Evolutionary conservation across 176 grass and related monocot species (phyloP).

Genomic region (Eragrostis nindensis): DNA sequence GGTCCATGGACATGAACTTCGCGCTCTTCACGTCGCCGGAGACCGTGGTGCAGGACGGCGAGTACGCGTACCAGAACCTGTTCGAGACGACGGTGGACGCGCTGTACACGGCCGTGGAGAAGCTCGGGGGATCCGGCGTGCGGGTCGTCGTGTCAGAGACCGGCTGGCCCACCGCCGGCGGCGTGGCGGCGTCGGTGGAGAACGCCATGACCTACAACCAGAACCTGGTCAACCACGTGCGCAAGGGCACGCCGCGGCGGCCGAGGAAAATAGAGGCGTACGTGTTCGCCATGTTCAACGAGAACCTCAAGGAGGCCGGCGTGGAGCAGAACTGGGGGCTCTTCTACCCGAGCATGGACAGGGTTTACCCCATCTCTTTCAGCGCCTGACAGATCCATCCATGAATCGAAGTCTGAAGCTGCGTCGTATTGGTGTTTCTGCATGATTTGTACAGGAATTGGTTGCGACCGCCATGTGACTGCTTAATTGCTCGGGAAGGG

Average conservation of each 20-base stretch:
- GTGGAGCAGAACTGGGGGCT: slow-evolving; percentile 67
- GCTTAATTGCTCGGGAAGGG: no score
- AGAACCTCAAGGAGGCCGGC: slow-evolving; percentile 45
- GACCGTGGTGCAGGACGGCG: slow-evolving; percentile 44
- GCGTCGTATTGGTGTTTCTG: not conserved
- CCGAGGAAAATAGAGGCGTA: slow-evolving; percentile 53
- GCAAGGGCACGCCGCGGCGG: slow-evolving; percentile 61
- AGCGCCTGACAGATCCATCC: not conserved
- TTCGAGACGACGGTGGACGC: slow-evolving; percentile 69
- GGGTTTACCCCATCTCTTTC: slow-evolving; percentile 56
- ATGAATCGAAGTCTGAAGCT: not conserved
- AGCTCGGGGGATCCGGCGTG: slow-evolving; percentile 12
- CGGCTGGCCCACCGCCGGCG: slow-evolving; percentile 74
- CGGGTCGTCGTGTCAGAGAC: slow-evolving; percentile 66
- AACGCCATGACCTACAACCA: slow-evolving; percentile 78
- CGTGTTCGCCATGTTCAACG: slow-evolving; percentile 88
- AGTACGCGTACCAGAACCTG: slow-evolving; percentile 55
- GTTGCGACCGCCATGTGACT: slow-evolving; percentile 26
- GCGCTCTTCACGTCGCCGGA: slow-evolving; percentile 53
- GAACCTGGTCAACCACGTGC: slow-evolving; percentile 60
- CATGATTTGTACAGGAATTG: slow-evolving; percentile 8
- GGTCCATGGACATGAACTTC: slow-evolving; percentile 30
- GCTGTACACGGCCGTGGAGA: slow-evolving; percentile 57
- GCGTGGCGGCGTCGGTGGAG: slow-evolving; percentile 26
- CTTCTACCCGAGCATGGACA: slow-evolving; percentile 51